phyloP scores from a whole-genome alignment of 306 rosid species.

The Mucuna pruriens region DNA sequence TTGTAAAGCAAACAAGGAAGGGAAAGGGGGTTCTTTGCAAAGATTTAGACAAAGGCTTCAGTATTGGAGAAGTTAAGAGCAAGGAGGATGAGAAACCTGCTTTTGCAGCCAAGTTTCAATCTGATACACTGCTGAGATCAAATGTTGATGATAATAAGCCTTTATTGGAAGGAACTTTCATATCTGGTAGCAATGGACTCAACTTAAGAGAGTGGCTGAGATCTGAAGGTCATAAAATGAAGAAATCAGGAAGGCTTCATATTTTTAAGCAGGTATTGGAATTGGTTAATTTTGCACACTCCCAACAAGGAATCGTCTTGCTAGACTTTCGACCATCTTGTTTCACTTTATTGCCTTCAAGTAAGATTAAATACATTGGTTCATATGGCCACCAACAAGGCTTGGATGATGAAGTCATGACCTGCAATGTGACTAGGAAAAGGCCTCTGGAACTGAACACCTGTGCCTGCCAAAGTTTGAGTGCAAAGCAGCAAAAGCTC shows the following conservation, averaged over 20 bases:
- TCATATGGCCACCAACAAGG: slow-evolving; percentile 41
- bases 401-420: slow-evolving; percentile 17
- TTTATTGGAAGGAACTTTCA: slow-evolving; percentile 37
- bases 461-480: slow-evolving; percentile 34
- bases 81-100: slow-evolving; percentile 43
- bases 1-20: slow-evolving; percentile 45
- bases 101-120: slow-evolving; percentile 30
- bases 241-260: slow-evolving; percentile 48
- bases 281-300: slow-evolving; percentile 58
- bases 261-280: slow-evolving; percentile 67
- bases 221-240: slow-evolving; percentile 35
- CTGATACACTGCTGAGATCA: slow-evolving; percentile 31
- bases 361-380: slow-evolving; percentile 55
- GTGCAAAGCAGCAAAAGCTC: slow-evolving; percentile 49
- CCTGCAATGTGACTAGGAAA: slow-evolving; percentile 40
- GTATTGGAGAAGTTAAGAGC: slow-evolving; percentile 28
- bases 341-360: slow-evolving; percentile 55
- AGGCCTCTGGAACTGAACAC: slow-evolving; percentile 47
- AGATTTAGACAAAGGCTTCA: slow-evolving; percentile 33
- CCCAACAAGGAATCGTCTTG: slow-evolving; percentile 60
- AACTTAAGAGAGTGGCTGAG: slow-evolving; percentile 67
- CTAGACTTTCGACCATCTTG: slow-evolving; percentile 59
- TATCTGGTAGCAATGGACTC: slow-evolving; percentile 37
- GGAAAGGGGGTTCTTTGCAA: slow-evolving; percentile 50
- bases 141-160: slow-evolving; percentile 26